Evolutionary conservation across 2,329 filamentous ascomycete genomes (phyloP), one percentile per base, ranked within the genome.

Genomic region (Ceratocystis huliohia): DNA sequence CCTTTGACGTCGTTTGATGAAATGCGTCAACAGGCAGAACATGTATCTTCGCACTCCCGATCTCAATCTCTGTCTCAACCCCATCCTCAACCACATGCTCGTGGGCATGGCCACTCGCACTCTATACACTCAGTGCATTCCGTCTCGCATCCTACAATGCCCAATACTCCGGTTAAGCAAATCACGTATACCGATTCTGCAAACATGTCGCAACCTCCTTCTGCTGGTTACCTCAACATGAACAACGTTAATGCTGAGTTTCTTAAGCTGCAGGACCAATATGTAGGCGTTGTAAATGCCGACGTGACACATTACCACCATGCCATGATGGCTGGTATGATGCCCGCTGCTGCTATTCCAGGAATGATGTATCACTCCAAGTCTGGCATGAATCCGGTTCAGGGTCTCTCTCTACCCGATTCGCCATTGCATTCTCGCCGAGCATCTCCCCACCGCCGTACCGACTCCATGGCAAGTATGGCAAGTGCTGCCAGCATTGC

Each of bases 401-500:
- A 63, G n/a, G 61, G 61, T 5, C 15, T 53, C 20, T 20, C 61
- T 45, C 22, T 50, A 25, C 46, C 65, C 59, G 57, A 25, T 25
- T 33, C 56, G 65, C 22, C 30, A n/a, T 20, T 25, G 46, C 20
- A 45, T 46, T 25, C 45, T 45, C 56, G 41, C 46, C 72, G 71
- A 30, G 59, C 70, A 33, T 74, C 73, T 20, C 71, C 30, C 17
- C 82, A 84, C 69, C 78, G 82, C 30, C 79, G 84, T 62, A 84
- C 82, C 41, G 82, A 86, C 70, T 87, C 84, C 0, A 73, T 84
- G 28, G 82, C 82, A 13, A 84, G 82, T 70, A 78, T 82, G 30
- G 79, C 77, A 41, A 84, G 82, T 69, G 82, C 82, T 1, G 81
- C 82, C 20, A 84, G 81, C 73, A 84, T 84, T 66, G 80, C 82